Evolutionary conservation across 2,329 filamentous ascomycete species (phyloP).

Genomic region (Botryotinia globosa): DNA sequence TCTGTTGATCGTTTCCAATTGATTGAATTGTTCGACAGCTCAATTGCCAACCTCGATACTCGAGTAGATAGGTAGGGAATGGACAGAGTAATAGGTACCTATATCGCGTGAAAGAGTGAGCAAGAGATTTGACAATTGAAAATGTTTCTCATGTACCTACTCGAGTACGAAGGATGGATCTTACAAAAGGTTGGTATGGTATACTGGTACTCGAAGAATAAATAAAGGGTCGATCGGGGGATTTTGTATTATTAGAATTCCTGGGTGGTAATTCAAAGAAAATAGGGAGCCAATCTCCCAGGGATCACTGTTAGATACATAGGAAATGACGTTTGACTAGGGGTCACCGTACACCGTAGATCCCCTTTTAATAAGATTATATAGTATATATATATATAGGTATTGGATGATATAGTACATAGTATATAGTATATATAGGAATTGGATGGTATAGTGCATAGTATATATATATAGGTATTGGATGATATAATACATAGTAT

Average conservation of each 20-base stretch:
- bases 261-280: not conserved
- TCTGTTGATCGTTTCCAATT: slow-evolving; percentile 9
- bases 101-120: not conserved
- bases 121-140: slow-evolving; percentile 10
- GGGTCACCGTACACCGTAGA: slow-evolving; percentile 3
- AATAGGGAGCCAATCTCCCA: slow-evolving; percentile 4
- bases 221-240: not conserved
- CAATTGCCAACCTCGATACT: not conserved
- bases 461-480: not conserved
- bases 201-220: not conserved
- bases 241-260: not conserved
- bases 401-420: not conserved
- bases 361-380: not conserved
- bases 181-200: not conserved
- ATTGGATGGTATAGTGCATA: no score
- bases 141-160: not conserved
- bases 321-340: slow-evolving; percentile 5
- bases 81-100: not conserved
- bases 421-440: not conserved
- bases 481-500: not conserved
- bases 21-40: not conserved
- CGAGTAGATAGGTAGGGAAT: not conserved
- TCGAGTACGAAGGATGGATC: not conserved
- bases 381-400: no score
- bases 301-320: not conserved